phyloP scores from a whole-genome alignment of 2,329 filamentous ascomycete species.

The Neonectria magnoliae region DNA sequence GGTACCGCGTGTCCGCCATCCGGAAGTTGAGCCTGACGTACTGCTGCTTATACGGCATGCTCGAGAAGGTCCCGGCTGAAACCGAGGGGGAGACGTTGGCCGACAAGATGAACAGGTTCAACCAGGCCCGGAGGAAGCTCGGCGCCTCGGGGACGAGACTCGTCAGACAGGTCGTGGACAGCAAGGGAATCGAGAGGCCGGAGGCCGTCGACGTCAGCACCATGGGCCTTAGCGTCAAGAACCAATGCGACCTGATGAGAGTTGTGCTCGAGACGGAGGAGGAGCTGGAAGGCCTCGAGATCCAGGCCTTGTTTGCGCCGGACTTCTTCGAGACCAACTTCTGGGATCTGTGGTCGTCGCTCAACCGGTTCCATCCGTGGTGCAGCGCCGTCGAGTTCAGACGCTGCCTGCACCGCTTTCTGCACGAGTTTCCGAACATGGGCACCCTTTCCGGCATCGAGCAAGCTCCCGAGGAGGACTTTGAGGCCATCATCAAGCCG shows the following conservation, averaged over 20 bases:
- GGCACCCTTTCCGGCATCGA: conserved; percentile 38
- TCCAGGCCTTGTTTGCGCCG: conserved; percentile 38
- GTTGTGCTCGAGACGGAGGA: conserved; percentile 42
- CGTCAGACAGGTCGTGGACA: conserved; percentile 35
- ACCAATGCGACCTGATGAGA: conserved; percentile 43
- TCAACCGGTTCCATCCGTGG: conserved; percentile 43
- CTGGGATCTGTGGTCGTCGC: conserved; percentile 42
- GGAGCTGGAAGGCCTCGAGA: conserved; percentile 40
- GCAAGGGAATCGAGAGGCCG: conserved; percentile 29
- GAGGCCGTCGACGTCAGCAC: conserved; percentile 40
- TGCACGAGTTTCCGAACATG: conserved; percentile 44
- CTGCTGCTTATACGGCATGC: conserved; percentile 39
- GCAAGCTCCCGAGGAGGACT: conserved; percentile 41
- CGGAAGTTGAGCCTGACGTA: conserved; percentile 42
- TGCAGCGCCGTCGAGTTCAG: conserved; percentile 43
- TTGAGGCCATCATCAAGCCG: conserved; percentile 41
- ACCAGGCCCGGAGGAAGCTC: conserved; percentile 35
- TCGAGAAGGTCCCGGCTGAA: conserved; percentile 39
- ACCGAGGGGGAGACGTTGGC: conserved; percentile 35
- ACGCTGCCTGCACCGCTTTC: conserved; percentile 39
- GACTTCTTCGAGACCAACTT: conserved; percentile 44
- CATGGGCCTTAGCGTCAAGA: conserved; percentile 43
- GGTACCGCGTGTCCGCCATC: conserved; percentile 41
- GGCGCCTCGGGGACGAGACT: conserved; percentile 39
- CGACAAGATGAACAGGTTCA: conserved; percentile 38